Conservation (phyloP, 148 eudicot species). For the Agrostemma githago region DNA sequence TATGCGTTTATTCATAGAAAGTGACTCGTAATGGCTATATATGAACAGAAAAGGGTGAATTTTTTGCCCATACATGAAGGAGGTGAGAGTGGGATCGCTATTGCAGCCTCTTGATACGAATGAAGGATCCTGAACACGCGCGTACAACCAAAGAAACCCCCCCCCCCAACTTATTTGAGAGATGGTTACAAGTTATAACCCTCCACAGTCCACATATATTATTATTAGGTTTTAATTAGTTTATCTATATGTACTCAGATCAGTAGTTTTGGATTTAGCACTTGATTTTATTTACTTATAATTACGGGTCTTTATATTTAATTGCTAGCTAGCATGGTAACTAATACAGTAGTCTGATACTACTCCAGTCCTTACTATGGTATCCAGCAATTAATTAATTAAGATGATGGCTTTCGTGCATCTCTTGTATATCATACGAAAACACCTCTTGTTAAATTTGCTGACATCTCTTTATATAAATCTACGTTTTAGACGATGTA, state of each 20-base stretch:
- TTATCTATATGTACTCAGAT: not conserved
- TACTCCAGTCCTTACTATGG: not conserved
- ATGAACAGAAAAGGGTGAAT: constrained; percentile 59
- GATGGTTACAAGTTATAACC: not conserved
- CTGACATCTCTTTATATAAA: constrained; percentile 17
- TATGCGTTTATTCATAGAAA: not conserved
- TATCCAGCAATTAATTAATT: constrained; percentile 18
- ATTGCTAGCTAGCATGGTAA: no score
- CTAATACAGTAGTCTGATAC: no score
- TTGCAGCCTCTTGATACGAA: constrained; percentile 28
- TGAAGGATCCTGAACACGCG: not conserved
- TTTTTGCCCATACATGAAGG: constrained; percentile 54
- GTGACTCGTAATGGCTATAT: not conserved
- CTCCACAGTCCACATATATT: not conserved
- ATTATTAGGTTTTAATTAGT: no score
- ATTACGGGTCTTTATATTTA: not conserved
- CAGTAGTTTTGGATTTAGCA: not conserved
- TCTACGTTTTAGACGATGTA: not conserved
- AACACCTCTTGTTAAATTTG: constrained; percentile 5
- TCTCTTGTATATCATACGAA: constrained; percentile 25
- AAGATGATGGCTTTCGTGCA: constrained; percentile 13
- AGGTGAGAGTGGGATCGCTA: constrained; percentile 47
- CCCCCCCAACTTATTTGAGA: not conserved
- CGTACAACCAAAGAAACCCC: not conserved
- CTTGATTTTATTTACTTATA: no score